These are phyloP conservation scores for Amylostereum chailletii DNA, from an alignment of 1,284 basidiomycete species.

Conservation along the genomic window DNA sequence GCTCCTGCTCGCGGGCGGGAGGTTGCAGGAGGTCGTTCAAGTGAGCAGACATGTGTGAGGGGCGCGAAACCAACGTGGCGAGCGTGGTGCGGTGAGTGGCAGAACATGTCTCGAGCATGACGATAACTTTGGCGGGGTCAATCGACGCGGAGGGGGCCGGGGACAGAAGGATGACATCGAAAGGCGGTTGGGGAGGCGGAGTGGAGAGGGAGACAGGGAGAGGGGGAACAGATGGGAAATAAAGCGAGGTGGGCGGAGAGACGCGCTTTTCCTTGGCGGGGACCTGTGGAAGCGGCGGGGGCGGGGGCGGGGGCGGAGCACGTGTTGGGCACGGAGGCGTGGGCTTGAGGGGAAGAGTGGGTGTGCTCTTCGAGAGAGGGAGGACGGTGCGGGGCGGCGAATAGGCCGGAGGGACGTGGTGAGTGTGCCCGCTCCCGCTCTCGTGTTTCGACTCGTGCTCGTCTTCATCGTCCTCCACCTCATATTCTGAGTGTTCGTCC, in stretches of 20 bases:
- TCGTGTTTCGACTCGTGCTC: slow-evolving; percentile 17
- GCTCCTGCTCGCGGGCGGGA: slow-evolving; percentile 7
- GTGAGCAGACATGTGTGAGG: slow-evolving; percentile 46
- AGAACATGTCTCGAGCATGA: slow-evolving; percentile 65
- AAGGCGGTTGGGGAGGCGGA: slow-evolving; percentile 36
- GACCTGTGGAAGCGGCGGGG: slow-evolving; percentile 13
- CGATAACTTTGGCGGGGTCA: slow-evolving; percentile 53
- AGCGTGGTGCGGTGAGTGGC: slow-evolving; percentile 54
- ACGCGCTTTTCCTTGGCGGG: slow-evolving; percentile 23
- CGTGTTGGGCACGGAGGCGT: slow-evolving; percentile 28
- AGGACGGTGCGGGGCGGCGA: slow-evolving; percentile 15
- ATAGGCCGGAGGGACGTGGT: slow-evolving; percentile 11
- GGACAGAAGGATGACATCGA: slow-evolving; percentile 58
- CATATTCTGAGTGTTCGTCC: too few relatives aligned
- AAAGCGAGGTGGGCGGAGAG: slow-evolving; percentile 26
- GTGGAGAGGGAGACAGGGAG: slow-evolving; percentile 16
- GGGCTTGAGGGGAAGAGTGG: slow-evolving; percentile 13
- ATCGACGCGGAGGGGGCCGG: slow-evolving; percentile 36
- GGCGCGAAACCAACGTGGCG: slow-evolving; percentile 54
- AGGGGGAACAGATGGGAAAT: slow-evolving; percentile 23
- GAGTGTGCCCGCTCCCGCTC: slow-evolving; percentile 13
- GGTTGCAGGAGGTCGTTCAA: slow-evolving; percentile 46
- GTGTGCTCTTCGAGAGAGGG: slow-evolving; percentile 18
- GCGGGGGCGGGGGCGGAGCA: slow-evolving; percentile 25
- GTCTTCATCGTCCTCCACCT: slow-evolving; percentile 16